A percentile compares a stretch with the other conserved stretches of the same genome.
phyloP scores from a whole-genome alignment of 1,139 yeast species.

The Pichia sp. region DNA sequence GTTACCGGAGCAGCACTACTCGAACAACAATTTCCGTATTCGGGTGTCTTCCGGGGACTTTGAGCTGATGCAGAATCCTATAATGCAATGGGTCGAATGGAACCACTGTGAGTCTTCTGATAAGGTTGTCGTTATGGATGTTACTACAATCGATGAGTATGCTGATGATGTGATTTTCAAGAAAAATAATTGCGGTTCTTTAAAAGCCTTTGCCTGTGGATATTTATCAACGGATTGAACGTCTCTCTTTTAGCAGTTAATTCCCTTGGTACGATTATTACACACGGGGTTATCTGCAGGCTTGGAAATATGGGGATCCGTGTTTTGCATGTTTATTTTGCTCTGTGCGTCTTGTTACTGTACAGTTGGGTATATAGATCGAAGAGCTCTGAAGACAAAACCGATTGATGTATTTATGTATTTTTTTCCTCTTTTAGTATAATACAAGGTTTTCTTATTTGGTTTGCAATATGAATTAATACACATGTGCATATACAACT shows the following conservation, averaged over 20 bases:
- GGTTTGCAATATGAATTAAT: background rate
- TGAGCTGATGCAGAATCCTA: conserved; percentile 44
- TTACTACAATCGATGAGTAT: conserved; percentile 6
- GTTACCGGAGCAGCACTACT: conserved; percentile 70
- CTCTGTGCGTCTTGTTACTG: background rate
- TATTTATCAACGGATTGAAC: conserved; percentile 18
- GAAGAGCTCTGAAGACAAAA: background rate
- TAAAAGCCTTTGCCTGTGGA: conserved; percentile 35
- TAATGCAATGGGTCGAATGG: conserved; percentile 65
- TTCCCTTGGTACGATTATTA: background rate
- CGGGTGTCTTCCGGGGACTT: conserved; percentile 48
- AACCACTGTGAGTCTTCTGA: conserved; percentile 40
- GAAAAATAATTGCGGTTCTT: conserved; percentile 15
- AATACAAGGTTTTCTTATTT: background rate
- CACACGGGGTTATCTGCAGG: conserved; percentile 27
- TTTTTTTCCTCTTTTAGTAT: background rate
- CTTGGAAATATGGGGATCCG: conserved; percentile 17
- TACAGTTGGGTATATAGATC: background rate
- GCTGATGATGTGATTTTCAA: background rate
- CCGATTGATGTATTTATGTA: background rate
- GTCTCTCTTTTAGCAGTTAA: background rate
- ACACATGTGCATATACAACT: background rate
- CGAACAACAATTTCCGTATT: conserved; percentile 42
- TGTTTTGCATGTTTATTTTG: conserved; percentile 2
- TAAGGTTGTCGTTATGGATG: conserved; percentile 23